Evolutionary conservation across 768 basidiomycete genomes (phyloP).

Genomic region (Leccinellum albellum): DNA sequence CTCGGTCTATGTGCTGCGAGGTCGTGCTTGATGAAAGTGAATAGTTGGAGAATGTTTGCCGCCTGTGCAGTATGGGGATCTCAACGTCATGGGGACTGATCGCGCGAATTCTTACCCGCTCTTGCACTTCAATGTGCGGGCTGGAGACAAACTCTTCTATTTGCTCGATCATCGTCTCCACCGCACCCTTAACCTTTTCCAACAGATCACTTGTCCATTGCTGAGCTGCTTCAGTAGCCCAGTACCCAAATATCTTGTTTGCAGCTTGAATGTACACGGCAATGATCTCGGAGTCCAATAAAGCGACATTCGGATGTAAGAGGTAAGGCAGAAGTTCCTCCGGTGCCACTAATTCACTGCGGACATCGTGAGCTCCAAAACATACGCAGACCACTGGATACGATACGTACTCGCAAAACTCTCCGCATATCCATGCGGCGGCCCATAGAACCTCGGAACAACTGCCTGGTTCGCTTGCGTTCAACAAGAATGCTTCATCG

Average conservation of each 20-base stretch:
- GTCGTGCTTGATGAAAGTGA: conserved; percentile 74
- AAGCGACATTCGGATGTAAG: conserved; percentile 54
- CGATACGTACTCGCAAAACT: conserved; percentile 76
- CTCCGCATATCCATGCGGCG: conserved; percentile 95
- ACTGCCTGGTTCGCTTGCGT: conserved; percentile 63
- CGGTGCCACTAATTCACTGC: conserved; percentile 75
- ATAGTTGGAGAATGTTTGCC: conserved; percentile 73
- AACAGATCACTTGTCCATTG: conserved; percentile 75
- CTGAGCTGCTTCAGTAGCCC: conserved; percentile 72
- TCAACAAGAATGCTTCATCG: conserved; percentile 71
- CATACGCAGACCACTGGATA: background rate
- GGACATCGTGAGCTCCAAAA: conserved; percentile 6
- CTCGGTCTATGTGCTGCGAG: conserved; percentile 52
- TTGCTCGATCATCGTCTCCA: conserved; percentile 58
- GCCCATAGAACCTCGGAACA: conserved; percentile 89
- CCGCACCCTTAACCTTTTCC: conserved; percentile 57
- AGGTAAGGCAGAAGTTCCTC: conserved; percentile 71
- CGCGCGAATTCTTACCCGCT: conserved; percentile 58
- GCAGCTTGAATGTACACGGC: conserved; percentile 80
- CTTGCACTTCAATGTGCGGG: conserved; percentile 85
- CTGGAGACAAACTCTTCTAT: conserved; percentile 56
- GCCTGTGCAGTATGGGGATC: conserved; percentile 46
- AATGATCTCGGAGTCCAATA: conserved; percentile 59
- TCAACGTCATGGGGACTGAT: background rate
- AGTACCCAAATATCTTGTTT: conserved; percentile 83